phyloP scores from a whole-genome alignment of 108 stramenopile species.

The Nannochloropsis gaditana region DNA sequence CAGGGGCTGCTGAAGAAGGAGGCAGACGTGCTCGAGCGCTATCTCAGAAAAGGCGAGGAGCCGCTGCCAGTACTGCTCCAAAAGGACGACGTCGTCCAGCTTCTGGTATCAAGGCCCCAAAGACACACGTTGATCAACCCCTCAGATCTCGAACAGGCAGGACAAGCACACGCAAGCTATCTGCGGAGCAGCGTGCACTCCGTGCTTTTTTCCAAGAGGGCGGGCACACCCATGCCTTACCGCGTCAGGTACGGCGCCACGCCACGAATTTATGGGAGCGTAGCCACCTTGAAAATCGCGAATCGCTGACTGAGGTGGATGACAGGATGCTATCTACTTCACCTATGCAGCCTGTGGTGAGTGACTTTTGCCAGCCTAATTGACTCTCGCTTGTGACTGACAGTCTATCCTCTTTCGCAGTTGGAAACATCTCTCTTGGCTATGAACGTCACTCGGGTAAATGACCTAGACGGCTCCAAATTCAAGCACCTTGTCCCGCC shows the following conservation, averaged over 20 bases:
- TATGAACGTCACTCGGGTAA: not conserved
- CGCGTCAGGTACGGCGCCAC: not conserved
- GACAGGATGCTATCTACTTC: too few species aligned
- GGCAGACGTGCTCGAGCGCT: not conserved
- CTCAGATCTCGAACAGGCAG: not conserved
- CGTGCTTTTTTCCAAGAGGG: not conserved
- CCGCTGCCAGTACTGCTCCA: not conserved
- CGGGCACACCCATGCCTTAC: not conserved
- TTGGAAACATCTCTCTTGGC: not conserved
- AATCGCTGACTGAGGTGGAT: too few species aligned
- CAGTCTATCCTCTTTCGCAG: not conserved
- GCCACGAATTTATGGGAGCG: not conserved
- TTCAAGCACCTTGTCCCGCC: not conserved
- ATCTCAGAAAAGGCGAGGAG: not conserved
- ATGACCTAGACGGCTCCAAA: not conserved
- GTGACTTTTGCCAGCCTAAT: too few species aligned
- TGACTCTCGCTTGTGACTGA: too few species aligned
- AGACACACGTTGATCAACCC: not conserved
- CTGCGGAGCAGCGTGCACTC: not conserved
- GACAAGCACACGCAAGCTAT: not conserved
- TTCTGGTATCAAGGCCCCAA: not conserved
- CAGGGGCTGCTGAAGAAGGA: not conserved
- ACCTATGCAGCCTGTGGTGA: too few species aligned
- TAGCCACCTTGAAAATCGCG: not conserved
- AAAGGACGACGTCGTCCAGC: not conserved